These are phyloP conservation scores for Cordyceps javanica DNA, from an alignment of 2,329 filamentous ascomycete genomes.

Conservation along the genomic window DNA sequence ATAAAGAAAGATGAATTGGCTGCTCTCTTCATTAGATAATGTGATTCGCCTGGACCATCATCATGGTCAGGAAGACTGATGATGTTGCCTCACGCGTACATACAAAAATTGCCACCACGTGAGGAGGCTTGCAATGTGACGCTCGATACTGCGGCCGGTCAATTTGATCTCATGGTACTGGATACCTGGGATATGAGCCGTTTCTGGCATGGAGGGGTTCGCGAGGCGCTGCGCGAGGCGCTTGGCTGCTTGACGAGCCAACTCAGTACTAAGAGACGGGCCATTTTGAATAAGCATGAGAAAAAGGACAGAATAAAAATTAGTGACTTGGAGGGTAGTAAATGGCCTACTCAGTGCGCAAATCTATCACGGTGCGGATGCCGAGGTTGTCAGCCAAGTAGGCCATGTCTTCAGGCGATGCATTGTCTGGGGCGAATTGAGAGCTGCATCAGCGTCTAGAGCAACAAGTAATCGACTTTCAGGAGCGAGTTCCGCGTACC, in stretches of 20 bases:
- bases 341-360: slow-evolving; percentile 64
- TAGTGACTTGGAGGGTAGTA: no score
- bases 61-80: neutral
- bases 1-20: slow-evolving; percentile 52
- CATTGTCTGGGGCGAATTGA: slow-evolving; percentile 51
- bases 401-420: slow-evolving; percentile 57
- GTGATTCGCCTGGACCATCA: neutral
- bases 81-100: slow-evolving; percentile 20
- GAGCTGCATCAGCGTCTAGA: neutral
- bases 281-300: neutral
- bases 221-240: slow-evolving; percentile 35
- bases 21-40: slow-evolving; percentile 14
- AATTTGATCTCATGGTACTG: slow-evolving; percentile 63
- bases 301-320: neutral
- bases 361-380: slow-evolving; percentile 69
- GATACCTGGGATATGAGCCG: slow-evolving; percentile 57
- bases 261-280: slow-evolving; percentile 55
- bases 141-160: slow-evolving; percentile 66
- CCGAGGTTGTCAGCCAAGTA: slow-evolving; percentile 53
- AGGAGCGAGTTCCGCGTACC: slow-evolving; percentile 28
- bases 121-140: slow-evolving; percentile 59
- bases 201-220: slow-evolving; percentile 46
- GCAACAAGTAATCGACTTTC: neutral
- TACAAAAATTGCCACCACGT: slow-evolving; percentile 61
- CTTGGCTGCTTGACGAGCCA: slow-evolving; percentile 61